Percentiles rank a stretch among this genome's conserved stretches.
phyloP scores from a whole-genome alignment of 352 stramenopile species.

The Phytophthora brassicae region DNA sequence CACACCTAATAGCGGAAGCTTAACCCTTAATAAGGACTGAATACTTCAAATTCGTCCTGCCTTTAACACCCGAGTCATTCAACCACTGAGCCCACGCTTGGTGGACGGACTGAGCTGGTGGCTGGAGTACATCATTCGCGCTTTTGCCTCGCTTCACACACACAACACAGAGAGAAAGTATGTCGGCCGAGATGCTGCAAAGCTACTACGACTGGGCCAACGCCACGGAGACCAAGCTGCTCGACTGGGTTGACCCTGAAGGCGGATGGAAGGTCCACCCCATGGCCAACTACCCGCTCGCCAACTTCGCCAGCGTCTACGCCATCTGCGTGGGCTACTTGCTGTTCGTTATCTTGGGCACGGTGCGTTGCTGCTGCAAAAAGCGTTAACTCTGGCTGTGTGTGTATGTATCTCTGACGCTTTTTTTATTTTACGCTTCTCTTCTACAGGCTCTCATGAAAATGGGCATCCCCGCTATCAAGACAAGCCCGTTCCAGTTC shows the following conservation, averaged over 20 bases:
- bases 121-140: constrained; percentile 26
- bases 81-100: neutral
- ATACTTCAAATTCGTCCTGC: too few species aligned
- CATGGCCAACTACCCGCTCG: constrained; percentile 65
- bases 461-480: constrained; percentile 49
- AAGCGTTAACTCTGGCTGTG: constrained; percentile 42
- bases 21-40: neutral
- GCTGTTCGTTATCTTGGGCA: constrained; percentile 68
- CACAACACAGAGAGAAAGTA: constrained; percentile 3
- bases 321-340: constrained; percentile 68
- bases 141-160: constrained; percentile 32
- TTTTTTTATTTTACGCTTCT: neutral
- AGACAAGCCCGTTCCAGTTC: constrained; percentile 83
- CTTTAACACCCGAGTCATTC: too few species aligned
- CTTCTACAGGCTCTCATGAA: constrained; percentile 85
- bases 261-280: constrained; percentile 63
- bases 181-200: constrained; percentile 40
- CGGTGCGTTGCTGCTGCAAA: constrained; percentile 38
- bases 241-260: constrained; percentile 59
- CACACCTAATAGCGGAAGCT: neutral
- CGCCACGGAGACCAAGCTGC: constrained; percentile 46
- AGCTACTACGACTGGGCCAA: constrained; percentile 64
- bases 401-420: constrained; percentile 7
- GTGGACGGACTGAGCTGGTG: neutral
- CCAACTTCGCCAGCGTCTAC: constrained; percentile 62